Conservation (phyloP, 2,329 filamentous ascomycete species). For the Fusarium lyarnte region DNA sequence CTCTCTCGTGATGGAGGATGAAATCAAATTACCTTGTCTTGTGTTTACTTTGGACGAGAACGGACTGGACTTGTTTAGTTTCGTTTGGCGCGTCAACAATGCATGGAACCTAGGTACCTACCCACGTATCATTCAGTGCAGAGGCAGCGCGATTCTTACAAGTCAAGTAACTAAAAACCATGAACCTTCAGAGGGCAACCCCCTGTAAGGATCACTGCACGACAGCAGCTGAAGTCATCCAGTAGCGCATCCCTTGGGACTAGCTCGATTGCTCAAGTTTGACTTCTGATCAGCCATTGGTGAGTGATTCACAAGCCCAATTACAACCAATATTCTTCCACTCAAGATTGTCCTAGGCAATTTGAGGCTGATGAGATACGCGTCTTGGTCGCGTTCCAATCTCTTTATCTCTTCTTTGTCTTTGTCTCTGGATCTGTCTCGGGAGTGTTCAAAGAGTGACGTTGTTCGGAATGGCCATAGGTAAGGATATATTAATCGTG, state of each 20-base stretch:
- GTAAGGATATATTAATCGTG: not conserved
- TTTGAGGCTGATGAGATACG: not conserved
- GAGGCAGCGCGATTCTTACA: not conserved
- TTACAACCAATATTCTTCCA: not conserved
- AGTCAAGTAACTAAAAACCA: not conserved
- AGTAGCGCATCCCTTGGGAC: not conserved
- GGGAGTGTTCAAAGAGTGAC: not conserved
- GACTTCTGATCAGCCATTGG: slow-evolving; percentile 19
- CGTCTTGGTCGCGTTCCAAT: slow-evolving; percentile 11
- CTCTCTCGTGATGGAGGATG: not conserved
- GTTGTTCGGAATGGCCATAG: not conserved
- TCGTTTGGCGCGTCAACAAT: slow-evolving; percentile 1
- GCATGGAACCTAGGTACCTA: too few species aligned
- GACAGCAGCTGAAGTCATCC: not conserved
- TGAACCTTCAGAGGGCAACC: not conserved
- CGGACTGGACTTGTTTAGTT: slow-evolving; percentile 18
- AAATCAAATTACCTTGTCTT: slow-evolving; percentile 4
- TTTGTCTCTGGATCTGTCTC: slow-evolving; percentile 8
- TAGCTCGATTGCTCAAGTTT: slow-evolving; percentile 4
- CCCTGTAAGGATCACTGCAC: not conserved
- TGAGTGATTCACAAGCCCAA: not conserved
- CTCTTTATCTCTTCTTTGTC: not conserved
- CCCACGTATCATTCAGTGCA: too few species aligned
- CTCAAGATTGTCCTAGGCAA: not conserved
- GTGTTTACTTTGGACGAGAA: slow-evolving; percentile 34